Evolutionary conservation across 371 early-diverging fungal species (phyloP).

Genomic region (Umbelopsis sp.): DNA sequence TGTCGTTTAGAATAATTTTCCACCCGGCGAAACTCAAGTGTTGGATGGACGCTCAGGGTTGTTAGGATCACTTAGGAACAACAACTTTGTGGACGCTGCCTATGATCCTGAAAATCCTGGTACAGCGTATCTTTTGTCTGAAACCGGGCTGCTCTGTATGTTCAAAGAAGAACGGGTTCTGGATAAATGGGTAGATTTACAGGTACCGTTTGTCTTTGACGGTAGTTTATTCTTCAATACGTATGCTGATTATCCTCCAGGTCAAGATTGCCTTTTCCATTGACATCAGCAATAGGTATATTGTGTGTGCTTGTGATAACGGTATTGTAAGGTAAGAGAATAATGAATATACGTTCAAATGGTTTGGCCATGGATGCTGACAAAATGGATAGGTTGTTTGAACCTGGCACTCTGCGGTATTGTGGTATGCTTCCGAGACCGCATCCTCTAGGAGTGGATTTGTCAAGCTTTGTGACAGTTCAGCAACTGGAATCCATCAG

Average conservation of each 20-base stretch:
- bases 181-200: slow-evolving; percentile 83
- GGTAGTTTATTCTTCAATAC: background rate
- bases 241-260: slow-evolving; percentile 28
- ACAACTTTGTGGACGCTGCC: slow-evolving; percentile 74
- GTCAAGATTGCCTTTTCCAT: slow-evolving; percentile 69
- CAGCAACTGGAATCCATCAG: slow-evolving; percentile 22
- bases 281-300: slow-evolving; percentile 58
- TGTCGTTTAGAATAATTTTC: slow-evolving; percentile 30
- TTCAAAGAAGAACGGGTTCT: slow-evolving; percentile 69
- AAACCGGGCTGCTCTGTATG: slow-evolving; percentile 68
- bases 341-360: background rate
- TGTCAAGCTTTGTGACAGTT: slow-evolving; percentile 30
- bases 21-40: slow-evolving; percentile 55
- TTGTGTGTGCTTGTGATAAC: slow-evolving; percentile 77
- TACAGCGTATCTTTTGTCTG: slow-evolving; percentile 70
- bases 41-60: slow-evolving; percentile 78
- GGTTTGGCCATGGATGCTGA: slow-evolving; percentile 5
- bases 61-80: slow-evolving; percentile 69
- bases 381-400: slow-evolving; percentile 62
- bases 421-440: slow-evolving; percentile 75
- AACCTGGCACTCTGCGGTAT: slow-evolving; percentile 70
- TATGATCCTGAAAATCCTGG: slow-evolving; percentile 49
- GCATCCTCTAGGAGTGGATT: slow-evolving; percentile 71
- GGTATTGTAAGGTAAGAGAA: slow-evolving; percentile 64
- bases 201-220: slow-evolving; percentile 42